Base-by-base conservation (phyloP, 1,139 yeast genomes). In the Scheffersomyces quercinus region DNA sequence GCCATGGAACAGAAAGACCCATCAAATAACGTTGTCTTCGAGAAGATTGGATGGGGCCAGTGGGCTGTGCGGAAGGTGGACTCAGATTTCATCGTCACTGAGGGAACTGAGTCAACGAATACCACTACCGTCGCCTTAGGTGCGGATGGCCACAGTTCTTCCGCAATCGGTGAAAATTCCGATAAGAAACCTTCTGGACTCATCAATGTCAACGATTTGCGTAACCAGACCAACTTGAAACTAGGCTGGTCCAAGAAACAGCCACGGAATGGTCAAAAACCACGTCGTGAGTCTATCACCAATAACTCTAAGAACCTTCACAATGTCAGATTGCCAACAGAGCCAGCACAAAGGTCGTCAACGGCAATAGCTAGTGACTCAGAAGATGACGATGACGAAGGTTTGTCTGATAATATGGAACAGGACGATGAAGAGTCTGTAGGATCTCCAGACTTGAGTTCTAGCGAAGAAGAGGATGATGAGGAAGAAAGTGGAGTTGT, bases 21-120 rank as follows among this genome's bases (percentile, higher is more conserved):
- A 5, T 74, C 71, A 26, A 80, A 84, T 45, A 73, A 76, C 45
- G 82, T 83, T 34, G 81, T 86, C 14, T 91, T 91, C 68, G 96
- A 89, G 57, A 91, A 91, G 68, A 90, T 90, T 35, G 97, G 97
- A 24, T 91, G 98, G 98, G 98, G 98, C 46, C 95, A 93, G 59
- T 91, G 98, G 98, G 89, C 91, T 26, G 95, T 91, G 6, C 75
- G 83, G 47, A 68, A 74, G 39, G 80, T 77, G 12, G 78, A 75
- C 40, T 63, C 77, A 8, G 81, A 75, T 47, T 67, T 66, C 45
- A 81, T 82, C 46, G 75, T 71, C 29, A 71, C 75, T 20, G 77
- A 73, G 49, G 76, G 76, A 6, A 67, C 72, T 20, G 73, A 67
- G 34, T 49, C 41, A 8, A 14, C 49, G 13, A 53, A 42, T 28